A percentile compares a stretch with the other conserved stretches of the same genome.
phyloP scores from a whole-genome alignment of 106 monocot genomes.

The Dendrobium officinale region DNA sequence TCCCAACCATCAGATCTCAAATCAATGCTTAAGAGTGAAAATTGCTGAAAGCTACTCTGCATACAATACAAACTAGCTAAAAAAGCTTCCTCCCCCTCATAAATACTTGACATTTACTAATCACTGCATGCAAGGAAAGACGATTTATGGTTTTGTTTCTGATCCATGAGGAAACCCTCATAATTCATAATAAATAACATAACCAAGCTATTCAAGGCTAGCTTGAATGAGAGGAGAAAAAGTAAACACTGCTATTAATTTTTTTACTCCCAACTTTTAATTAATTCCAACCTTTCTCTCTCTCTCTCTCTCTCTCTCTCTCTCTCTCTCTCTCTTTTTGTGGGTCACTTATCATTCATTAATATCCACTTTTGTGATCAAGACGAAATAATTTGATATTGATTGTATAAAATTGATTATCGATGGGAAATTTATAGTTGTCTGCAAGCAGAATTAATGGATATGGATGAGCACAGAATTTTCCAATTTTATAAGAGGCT shows the following conservation, averaged over 20 bases:
- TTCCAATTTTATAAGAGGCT: no score
- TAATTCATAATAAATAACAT: slow-evolving; percentile 2
- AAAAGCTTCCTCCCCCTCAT: neutral
- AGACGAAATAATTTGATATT: no score
- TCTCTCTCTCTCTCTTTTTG: no score
- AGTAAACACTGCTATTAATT: neutral
- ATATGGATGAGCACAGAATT: no score
- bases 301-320: no score
- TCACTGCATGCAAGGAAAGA: neutral
- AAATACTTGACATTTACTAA: slow-evolving; percentile 5
- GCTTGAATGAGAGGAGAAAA: neutral
- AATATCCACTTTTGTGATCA: no score
- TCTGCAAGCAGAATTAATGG: no score
- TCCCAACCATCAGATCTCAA: no score
- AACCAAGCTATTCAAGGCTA: neutral
- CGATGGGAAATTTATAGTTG: no score
- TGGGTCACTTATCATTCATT: no score
- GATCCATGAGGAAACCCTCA: neutral
- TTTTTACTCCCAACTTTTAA: neutral
- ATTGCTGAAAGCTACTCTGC: neutral
- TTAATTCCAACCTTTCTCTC: neutral
- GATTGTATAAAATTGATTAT: no score
- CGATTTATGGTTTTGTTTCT: neutral
- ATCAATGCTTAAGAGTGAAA: neutral
- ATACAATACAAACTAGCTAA: neutral